A percentile compares a stretch with the other conserved stretches of the same genome.
Conservation (phyloP, 2,329 filamentous ascomycete species). For the Stemphylium vesicarium region DNA sequence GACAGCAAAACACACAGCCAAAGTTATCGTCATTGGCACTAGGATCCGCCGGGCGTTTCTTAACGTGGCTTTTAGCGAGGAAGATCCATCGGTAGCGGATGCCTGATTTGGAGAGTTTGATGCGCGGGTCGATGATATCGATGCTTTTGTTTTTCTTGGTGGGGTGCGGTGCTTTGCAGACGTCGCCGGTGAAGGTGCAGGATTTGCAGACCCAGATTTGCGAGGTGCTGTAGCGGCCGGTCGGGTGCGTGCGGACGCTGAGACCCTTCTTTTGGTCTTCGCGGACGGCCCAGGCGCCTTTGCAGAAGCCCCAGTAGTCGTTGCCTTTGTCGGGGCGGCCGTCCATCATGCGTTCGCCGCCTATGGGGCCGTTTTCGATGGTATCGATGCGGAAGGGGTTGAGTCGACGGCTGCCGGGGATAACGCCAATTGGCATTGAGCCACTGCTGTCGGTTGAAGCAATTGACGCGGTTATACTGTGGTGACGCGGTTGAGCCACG, state of each 20-base stretch:
- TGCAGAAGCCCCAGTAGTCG: slow-evolving; percentile 52
- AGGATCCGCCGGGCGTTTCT: slow-evolving; percentile 17
- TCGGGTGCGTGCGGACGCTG: slow-evolving; percentile 34
- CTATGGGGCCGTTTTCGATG: slow-evolving; percentile 23
- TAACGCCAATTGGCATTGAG: slow-evolving; percentile 21
- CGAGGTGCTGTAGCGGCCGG: slow-evolving; percentile 44
- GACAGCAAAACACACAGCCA: slow-evolving; percentile 47
- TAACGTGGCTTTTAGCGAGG: slow-evolving; percentile 47
- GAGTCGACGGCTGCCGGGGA: slow-evolving; percentile 15
- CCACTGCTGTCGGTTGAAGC: slow-evolving; percentile 26
- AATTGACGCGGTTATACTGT: slow-evolving; percentile 18
- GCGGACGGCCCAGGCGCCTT: slow-evolving; percentile 47
- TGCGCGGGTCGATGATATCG: slow-evolving; percentile 36
- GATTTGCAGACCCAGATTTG: slow-evolving; percentile 45
- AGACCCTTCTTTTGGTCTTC: slow-evolving; percentile 46
- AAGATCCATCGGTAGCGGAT: slow-evolving; percentile 50
- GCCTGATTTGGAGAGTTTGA: slow-evolving; percentile 31
- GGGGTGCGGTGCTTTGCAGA: slow-evolving; percentile 29
- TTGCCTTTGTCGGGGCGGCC: slow-evolving; percentile 50
- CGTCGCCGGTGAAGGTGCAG: slow-evolving; percentile 45
- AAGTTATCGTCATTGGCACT: slow-evolving; percentile 32
- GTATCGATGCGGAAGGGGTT: slow-evolving; percentile 24
- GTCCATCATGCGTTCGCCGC: slow-evolving; percentile 37
- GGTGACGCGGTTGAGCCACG: slow-evolving; percentile 8
- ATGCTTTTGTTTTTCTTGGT: slow-evolving; percentile 39